Conservation (phyloP, 1,284 basidiomycete genomes). For the Mrakiaceae sp. region DNA sequence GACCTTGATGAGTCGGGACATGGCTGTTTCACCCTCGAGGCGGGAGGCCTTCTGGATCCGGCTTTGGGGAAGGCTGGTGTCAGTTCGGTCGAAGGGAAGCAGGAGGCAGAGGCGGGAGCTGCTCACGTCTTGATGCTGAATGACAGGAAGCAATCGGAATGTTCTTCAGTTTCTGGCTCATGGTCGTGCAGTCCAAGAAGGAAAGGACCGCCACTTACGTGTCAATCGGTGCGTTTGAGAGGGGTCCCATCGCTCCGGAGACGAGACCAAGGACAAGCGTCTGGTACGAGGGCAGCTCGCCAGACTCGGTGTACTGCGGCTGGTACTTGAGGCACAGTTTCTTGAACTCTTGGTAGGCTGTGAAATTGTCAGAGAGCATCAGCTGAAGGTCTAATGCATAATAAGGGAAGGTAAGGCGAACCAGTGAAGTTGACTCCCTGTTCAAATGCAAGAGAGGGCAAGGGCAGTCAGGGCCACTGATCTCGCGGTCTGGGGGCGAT, state of each 20-base stretch:
- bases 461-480: too few species aligned
- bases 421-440: slow-evolving; percentile 91
- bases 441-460: neutral
- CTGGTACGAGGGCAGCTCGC: slow-evolving; percentile 75
- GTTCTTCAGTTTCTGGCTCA: too few species aligned
- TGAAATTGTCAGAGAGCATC: neutral
- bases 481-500: too few species aligned
- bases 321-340: slow-evolving; percentile 64
- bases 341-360: slow-evolving; percentile 75
- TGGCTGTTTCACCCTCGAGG: slow-evolving; percentile 62
- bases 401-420: slow-evolving; percentile 32
- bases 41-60: slow-evolving; percentile 68
- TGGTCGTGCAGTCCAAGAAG: neutral
- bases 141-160: neutral
- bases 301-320: slow-evolving; percentile 49
- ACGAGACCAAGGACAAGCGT: slow-evolving; percentile 89
- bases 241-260: slow-evolving; percentile 93
- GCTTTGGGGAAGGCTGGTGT: slow-evolving; percentile 15
- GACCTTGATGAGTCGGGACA: slow-evolving; percentile 61
- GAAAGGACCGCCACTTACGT: slow-evolving; percentile 66
- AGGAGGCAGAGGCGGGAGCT: slow-evolving; percentile 7
- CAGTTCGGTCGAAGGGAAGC: neutral
- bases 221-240: slow-evolving; percentile 94
- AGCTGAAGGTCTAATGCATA: neutral
- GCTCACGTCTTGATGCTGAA: slow-evolving; percentile 41